Percentiles rank a stretch among this genome's conserved stretches.
These are phyloP conservation scores for Malbranchea cinnamomea DNA, from an alignment of 2,329 filamentous ascomycete genomes.

Conservation along the genomic window DNA sequence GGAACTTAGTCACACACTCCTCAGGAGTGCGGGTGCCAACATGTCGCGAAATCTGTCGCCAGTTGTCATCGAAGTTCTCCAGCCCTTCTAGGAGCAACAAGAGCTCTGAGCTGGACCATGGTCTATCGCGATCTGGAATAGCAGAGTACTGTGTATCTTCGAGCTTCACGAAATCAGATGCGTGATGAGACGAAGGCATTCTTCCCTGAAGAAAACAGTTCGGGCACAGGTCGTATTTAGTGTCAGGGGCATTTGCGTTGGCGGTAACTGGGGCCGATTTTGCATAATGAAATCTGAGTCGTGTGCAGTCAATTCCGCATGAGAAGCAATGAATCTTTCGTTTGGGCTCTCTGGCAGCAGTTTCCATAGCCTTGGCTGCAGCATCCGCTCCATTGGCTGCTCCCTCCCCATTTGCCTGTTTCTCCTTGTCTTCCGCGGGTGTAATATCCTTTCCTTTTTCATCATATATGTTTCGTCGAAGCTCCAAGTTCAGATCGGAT, in stretches of 20 bases:
- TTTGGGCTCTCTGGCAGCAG: conserved; percentile 45
- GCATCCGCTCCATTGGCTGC: conserved; percentile 48
- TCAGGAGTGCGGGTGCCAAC: conserved; percentile 84
- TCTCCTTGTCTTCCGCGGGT: conserved; percentile 52
- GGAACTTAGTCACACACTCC: conserved; percentile 91
- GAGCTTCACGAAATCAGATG: conserved; percentile 71
- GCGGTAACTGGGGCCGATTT: conserved; percentile 44
- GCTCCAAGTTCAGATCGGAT: conserved; percentile 75
- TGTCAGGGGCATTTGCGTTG: conserved; percentile 40
- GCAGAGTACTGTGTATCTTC: conserved; percentile 75
- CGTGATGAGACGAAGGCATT: conserved; percentile 63
- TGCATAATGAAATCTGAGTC: conserved; percentile 54
- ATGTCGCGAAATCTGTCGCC: conserved; percentile 82
- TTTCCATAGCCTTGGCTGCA: conserved; percentile 48
- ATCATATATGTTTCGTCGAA: conserved; percentile 92
- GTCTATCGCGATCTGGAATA: conserved; percentile 66
- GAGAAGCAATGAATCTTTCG: conserved; percentile 68
- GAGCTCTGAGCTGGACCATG: conserved; percentile 83
- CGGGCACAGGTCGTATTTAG: conserved; percentile 78
- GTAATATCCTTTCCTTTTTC: conserved; percentile 73
- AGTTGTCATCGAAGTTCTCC: conserved; percentile 89
- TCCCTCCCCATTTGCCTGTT: conserved; percentile 55
- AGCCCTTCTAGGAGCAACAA: conserved; percentile 81
- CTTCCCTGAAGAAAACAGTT: conserved; percentile 78
- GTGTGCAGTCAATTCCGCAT: conserved; percentile 80